Conservation (phyloP, 805 yeast genomes). For the Candida methanosorbosa region DNA sequence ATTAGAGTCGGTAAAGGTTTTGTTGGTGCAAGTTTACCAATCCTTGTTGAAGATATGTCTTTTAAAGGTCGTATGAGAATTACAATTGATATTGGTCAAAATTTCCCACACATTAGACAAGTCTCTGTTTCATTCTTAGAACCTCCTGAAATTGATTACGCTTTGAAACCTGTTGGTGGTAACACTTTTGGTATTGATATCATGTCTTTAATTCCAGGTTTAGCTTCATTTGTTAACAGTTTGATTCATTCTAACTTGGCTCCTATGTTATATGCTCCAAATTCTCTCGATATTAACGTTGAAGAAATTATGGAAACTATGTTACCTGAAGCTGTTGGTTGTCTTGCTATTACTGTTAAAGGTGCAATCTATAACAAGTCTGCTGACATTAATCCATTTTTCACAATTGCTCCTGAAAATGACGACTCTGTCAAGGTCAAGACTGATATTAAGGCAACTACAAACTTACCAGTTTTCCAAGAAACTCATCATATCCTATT, state of each 20-base stretch:
- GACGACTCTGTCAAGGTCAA: constrained; percentile 20
- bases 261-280: constrained; percentile 79
- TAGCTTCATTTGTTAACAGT: constrained; percentile 60
- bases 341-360: constrained; percentile 52
- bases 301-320: constrained; percentile 60
- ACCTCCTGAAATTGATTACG: constrained; percentile 72
- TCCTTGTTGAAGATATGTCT: constrained; percentile 74
- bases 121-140: constrained; percentile 68
- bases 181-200: constrained; percentile 80
- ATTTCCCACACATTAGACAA: constrained; percentile 71
- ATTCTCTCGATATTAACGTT: constrained; percentile 66
- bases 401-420: constrained; percentile 33
- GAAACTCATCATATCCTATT: constrained; percentile 57
- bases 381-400: constrained; percentile 48
- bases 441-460: constrained; percentile 50
- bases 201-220: constrained; percentile 78
- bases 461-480: constrained; percentile 55
- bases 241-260: constrained; percentile 62
- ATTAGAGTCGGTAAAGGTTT: constrained; percentile 76
- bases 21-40: constrained; percentile 68
- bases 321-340: constrained; percentile 62
- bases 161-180: constrained; percentile 81
- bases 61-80: constrained; percentile 63
- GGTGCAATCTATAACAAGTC: constrained; percentile 41
- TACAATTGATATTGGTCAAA: constrained; percentile 49